Percentiles rank a stretch among this genome's conserved stretches.
Evolutionary conservation across 2,329 filamentous ascomycete genomes (phyloP).

Genomic region (Botrytis porri): DNA sequence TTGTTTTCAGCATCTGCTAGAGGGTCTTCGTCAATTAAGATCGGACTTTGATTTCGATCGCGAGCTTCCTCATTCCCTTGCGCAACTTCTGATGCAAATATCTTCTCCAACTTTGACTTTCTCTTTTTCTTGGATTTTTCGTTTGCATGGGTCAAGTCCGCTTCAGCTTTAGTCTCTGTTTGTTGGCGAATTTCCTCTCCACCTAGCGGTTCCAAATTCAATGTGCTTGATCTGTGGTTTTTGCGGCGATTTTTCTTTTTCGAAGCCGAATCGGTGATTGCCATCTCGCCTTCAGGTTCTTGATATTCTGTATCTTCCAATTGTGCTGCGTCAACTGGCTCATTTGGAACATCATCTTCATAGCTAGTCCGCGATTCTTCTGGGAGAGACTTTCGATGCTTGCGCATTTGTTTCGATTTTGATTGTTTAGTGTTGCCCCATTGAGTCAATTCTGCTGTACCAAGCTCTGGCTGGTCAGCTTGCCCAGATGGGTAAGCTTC

Average conservation of each 20-base stretch:
- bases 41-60: not conserved
- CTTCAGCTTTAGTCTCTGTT: not conserved
- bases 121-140: not conserved
- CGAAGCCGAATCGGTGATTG: not conserved
- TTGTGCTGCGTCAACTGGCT: not conserved
- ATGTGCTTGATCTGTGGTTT: not conserved
- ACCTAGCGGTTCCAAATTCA: not conserved
- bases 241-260: not conserved
- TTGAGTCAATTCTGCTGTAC: not conserved
- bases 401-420: conserved; percentile 2
- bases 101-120: not conserved
- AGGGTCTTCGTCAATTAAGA: not conserved
- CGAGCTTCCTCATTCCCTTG: not conserved
- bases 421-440: not conserved
- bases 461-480: not conserved
- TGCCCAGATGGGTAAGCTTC: not conserved
- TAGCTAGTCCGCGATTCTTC: not conserved
- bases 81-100: not conserved
- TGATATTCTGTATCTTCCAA: not conserved
- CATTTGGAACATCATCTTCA: not conserved
- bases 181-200: not conserved
- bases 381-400: conserved; percentile 4
- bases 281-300: not conserved
- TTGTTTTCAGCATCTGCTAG: not conserved
- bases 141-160: not conserved